Evolutionary conservation across 768 basidiomycete genomes (phyloP), one percentile per base, ranked within the genome.

Genomic region (Phylloporus sp.): DNA sequence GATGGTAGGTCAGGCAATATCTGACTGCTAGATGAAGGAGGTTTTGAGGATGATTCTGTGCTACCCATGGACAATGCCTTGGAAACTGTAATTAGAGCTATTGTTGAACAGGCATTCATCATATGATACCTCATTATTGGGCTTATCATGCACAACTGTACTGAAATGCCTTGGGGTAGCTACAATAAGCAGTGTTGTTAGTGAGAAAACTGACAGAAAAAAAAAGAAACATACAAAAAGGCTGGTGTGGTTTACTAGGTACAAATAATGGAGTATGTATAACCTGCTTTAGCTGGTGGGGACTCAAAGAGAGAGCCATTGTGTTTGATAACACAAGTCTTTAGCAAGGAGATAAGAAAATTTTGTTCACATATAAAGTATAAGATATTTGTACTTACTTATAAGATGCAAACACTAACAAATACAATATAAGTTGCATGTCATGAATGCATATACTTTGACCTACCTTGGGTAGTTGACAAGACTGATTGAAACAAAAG

Each of bases 231-330:
- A 48, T 57, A 63, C 62, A 65, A 9, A 26, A 50, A 10, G 54
- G 18, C 34, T 52, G 47, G 9, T 36, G 16, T 49, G 49, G 3
- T 39, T 10, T 39, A 18, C 29, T 57, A 39, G 43, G 27, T 36
- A 42, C 3, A 38, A 34, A n/a, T 48, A 52, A 16, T 50, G 57
- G 15, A 4, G 38, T 34, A 23, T 53, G 41, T 20, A 40, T 41
- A 12, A 10, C 23, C 13, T 54, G 52, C 7, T 57, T 40, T 16
- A 49, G 13, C 24, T 59, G 47, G 7, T 52, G 53, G 5, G 57
- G 44, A 8, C 53, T 55, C 27, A 64, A 28, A 55, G 63, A 62
- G 0, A 64, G 41, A 45, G 60, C 55, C 62, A 64, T 62, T 11
- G 6, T 23, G 24, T 18, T 27, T 28, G 27, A 44, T 39, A 12